phyloP scores from a whole-genome alignment of 2,329 filamentous ascomycete genomes.

The Penicillium sp. region DNA sequence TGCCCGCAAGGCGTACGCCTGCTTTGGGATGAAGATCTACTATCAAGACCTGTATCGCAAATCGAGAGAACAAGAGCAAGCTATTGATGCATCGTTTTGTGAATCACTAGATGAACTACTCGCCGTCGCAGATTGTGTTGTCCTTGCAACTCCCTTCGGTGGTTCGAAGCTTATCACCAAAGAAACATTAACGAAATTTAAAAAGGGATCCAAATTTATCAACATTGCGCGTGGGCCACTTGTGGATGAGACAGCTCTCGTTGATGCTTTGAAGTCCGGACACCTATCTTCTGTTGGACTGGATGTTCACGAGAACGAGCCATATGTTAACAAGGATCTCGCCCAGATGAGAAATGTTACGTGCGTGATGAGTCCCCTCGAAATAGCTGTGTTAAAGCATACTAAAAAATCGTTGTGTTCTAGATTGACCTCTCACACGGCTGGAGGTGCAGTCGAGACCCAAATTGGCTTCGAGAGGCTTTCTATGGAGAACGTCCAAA shows the following conservation, averaged over 20 bases:
- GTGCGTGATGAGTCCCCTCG: neutral
- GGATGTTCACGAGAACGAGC: constrained; percentile 13
- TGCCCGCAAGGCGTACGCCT: constrained; percentile 14
- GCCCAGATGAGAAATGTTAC: constrained; percentile 14
- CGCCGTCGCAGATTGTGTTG: constrained; percentile 9
- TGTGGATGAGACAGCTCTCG: constrained; percentile 14
- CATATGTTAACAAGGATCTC: constrained; percentile 9
- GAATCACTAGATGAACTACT: constrained; percentile 6
- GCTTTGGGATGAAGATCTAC: constrained; percentile 15
- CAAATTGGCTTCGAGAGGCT: constrained; percentile 16
- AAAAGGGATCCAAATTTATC: constrained; percentile 12
- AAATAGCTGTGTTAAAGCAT: neutral
- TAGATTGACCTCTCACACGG: constrained; percentile 16
- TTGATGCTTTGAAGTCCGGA: constrained; percentile 13
- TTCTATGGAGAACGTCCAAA: constrained; percentile 16
- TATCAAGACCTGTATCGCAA: constrained; percentile 12
- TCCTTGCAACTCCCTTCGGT: constrained; percentile 12
- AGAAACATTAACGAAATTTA: constrained; percentile 13
- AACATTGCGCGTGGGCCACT: constrained; percentile 13
- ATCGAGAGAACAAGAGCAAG: constrained; percentile 9
- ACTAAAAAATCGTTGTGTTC: neutral
- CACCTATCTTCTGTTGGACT: constrained; percentile 11
- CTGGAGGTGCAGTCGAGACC: constrained; percentile 13
- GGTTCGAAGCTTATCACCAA: constrained; percentile 13
- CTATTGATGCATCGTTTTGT: constrained; percentile 7